Base-by-base conservation (phyloP, 257 asterid species). In the Solanum sejunctum region DNA sequence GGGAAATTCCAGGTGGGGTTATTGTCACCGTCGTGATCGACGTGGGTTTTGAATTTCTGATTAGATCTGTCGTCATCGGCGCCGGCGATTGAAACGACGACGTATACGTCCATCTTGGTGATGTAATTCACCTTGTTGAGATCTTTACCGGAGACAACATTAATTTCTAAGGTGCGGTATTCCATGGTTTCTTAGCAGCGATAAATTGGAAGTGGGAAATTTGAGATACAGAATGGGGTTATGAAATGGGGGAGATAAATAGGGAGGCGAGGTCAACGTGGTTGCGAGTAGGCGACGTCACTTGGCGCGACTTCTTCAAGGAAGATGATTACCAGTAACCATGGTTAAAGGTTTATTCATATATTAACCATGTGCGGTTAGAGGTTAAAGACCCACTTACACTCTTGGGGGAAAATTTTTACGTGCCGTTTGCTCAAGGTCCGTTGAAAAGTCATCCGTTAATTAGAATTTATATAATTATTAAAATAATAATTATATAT, bases 1-100 rank as follows among this genome's bases (percentile, higher is more conserved):
- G 92, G 90, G 21, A 87, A 93, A 20, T 90, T 89, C 99, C 99
- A 95, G 4, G 85, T 63, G 23, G 98, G 99, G 80, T 89, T 89
- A 78, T 88, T 77, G 85, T 83, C 93, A 32, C 94, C 95, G 84
- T 88, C 91, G 82, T 63, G 86, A 47, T 87, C 90, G 6, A 85
- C 90, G n/a, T 90, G 95, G 26, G 99, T 80, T 78, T 86, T 90
- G 17, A 86, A 85, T 85, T 85, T 91, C 88, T 91, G 96, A 54
- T 66, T 85, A 12, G 87, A 61, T 57, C 66, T 85, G 17, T 88
- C 84, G 12, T 88, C 84, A n/a, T 81, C 86, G 13, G 87, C 91
- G 86, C 94, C 98, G 88, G 92, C 87, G 86, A 95, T 83, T 3
- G 90, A 90, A 84, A 93, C 93, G 86, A 91, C 88, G 87, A 86